These are phyloP conservation scores for Sicyos edulis DNA, from an alignment of 306 rosid genomes.

Conservation along the genomic window DNA sequence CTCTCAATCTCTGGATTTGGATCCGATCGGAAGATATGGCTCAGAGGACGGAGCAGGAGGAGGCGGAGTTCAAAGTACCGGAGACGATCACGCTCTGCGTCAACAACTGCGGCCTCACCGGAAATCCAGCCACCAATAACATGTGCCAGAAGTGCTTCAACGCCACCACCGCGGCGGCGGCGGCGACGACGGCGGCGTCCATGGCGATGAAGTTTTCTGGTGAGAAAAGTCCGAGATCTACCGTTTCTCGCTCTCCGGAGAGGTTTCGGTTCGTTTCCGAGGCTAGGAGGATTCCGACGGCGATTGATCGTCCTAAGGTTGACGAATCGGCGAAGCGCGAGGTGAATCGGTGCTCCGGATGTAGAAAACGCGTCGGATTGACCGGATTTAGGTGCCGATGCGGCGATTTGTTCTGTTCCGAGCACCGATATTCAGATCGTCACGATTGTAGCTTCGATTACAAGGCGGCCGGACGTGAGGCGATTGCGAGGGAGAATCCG, in stretches of 20 bases:
- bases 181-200: background rate
- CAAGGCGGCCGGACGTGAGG: conserved; percentile 76
- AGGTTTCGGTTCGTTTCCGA: conserved; percentile 19
- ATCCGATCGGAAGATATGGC: conserved; percentile 40
- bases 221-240: conserved; percentile 43
- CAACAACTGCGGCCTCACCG: conserved; percentile 79
- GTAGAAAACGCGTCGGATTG: conserved; percentile 70
- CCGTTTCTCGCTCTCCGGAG: conserved; percentile 38
- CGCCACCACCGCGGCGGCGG: conserved; percentile 31
- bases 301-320: conserved; percentile 27
- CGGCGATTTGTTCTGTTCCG: conserved; percentile 79
- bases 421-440: conserved; percentile 90
- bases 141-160: conserved; percentile 88
- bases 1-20: conserved; percentile 1
- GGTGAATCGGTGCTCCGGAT: conserved; percentile 79
- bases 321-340: conserved; percentile 43
- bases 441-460: conserved; percentile 86
- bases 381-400: conserved; percentile 94
- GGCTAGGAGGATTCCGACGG: conserved; percentile 20
- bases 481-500: conserved; percentile 91
- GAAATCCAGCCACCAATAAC: conserved; percentile 70
- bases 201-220: conserved; percentile 38
- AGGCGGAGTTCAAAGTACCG: conserved; percentile 75
- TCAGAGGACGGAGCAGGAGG: conserved; percentile 76
- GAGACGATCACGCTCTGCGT: conserved; percentile 58